Base-by-base conservation (phyloP, 139 green algal genomes). In the Spirogloea muscicola region DNA sequence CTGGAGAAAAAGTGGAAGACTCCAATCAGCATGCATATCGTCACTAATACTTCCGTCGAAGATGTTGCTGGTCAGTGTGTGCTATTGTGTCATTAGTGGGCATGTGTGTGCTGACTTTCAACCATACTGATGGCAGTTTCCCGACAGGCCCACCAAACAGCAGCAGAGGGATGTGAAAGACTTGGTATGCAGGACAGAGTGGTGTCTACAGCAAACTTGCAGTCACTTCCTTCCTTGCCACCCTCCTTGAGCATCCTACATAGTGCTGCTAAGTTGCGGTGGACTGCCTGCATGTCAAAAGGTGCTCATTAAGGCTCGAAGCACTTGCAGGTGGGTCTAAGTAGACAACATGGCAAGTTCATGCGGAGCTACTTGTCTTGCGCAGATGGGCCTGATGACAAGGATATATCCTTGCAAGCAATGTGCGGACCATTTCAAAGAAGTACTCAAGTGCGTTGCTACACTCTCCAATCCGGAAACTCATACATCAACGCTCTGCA, bases 351-450 rank as follows among this genome's bases (percentile, higher is more conserved):
- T 27, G n/a, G n/a, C 51, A 16, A 21, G 13, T 21, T 27, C 58
- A 6, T 42, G 25, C 21, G 25, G 3, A 6, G 9, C 18, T 66
- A 9, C 31, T 5, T 21, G 31, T 27, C 9, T 18, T 55, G 27
- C 29, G 33, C 63, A 63, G 66, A 18, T 72, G 27, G 39, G 29
- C 18, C 16, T 84, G 13, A 72, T 96, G 25, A 94, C 91, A 3
- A 74, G 89, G 13, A 88, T 96, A 49, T 98, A 98, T 74, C 93
- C 93, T 1, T 98, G 93, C 80, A 85, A 55, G 1, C 89, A 95
- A n/a, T 98, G 93, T 68, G 88, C 92, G 0, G 1, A 39, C 3
- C 93, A 98, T 86, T 97, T 97, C 58, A 39, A 76, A 10, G 79
- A 96, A 58, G 64, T 97, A 39, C 76, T 79, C 43, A 79, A 66